phyloP scores from a whole-genome alignment of 768 basidiomycete species.

The Leccinellum rugosiceps region DNA sequence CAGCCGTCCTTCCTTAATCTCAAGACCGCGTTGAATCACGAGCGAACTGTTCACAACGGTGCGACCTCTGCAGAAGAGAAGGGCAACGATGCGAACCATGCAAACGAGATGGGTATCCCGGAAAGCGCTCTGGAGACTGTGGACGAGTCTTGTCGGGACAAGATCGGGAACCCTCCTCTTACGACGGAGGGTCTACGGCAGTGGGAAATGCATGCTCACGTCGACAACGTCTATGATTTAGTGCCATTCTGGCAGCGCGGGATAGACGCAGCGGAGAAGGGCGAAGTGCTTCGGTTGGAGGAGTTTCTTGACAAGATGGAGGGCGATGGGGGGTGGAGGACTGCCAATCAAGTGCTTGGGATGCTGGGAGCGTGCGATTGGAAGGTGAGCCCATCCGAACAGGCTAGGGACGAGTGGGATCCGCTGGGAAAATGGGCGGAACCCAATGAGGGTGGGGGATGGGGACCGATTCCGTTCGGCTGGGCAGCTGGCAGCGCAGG shows the following conservation, averaged over 20 bases:
- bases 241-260: constrained; percentile 54
- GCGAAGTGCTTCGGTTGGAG: constrained; percentile 41
- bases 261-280: constrained; percentile 45
- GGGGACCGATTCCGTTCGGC: constrained; percentile 8
- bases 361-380: constrained; percentile 24
- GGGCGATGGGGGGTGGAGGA: constrained; percentile 31
- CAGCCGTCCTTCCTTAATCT: constrained; percentile 23
- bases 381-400: constrained; percentile 1
- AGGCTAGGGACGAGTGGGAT: neutral
- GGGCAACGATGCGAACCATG: neutral
- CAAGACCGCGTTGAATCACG: constrained; percentile 33
- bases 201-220: constrained; percentile 32
- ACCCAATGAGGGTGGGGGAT: neutral
- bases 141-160: constrained; percentile 29
- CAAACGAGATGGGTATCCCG: neutral
- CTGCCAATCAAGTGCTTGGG: constrained; percentile 27
- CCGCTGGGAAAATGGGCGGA: neutral
- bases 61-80: constrained; percentile 4
- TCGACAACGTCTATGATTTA: constrained; percentile 48
- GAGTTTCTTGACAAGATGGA: constrained; percentile 45
- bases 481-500: constrained; percentile 11
- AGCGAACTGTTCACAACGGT: constrained; percentile 16
- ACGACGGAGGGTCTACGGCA: constrained; percentile 27
- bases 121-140: constrained; percentile 9
- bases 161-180: constrained; percentile 28